Base-by-base conservation (phyloP, 2,329 filamentous ascomycete species). In the Aureobasidium subglaciale region DNA sequence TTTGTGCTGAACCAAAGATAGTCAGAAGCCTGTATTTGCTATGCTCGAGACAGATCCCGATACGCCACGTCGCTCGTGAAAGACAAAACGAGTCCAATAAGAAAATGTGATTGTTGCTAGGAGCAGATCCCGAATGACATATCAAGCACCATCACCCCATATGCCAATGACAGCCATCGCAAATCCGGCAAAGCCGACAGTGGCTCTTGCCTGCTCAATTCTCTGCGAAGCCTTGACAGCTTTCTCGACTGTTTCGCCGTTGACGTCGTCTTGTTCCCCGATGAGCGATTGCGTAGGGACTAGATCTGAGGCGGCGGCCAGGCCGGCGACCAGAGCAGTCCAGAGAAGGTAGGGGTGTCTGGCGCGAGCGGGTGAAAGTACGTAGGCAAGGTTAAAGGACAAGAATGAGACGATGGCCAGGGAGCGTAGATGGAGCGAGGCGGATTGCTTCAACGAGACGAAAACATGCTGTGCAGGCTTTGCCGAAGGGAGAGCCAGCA, bases 321-420 rank as follows among this genome's bases (percentile, higher is more conserved):
- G 43, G 5, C 37, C 41, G 13, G 57, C 56, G 18, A 49, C 53
- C 24, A 90, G 72, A 2, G 85, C 84, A 13, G 89, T 90, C 83
- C 93, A 96, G 58, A 96, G 72, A 24, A 96, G 83, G 69, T 96
- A 97, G 0, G 92, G 92, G 69, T 97, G 92, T 67, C 87, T 84
- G 63, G 82, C 79, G 56, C 84, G 80, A 24, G 82, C 79, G 0
- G 90, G 87, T 2, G 90, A 92, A 61, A 95, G 75, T 41, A 79
- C 70, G 71, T 86, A 96, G 60, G 90, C 88, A 61, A 92, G 80
- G 63, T 89, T 75, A 65, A 96, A 84, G 27, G 88, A 83, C 52
- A 81, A 75, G 54, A 83, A 81, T 52, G 89, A 84, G 63, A 95
- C 71, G 61, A 82, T 77, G 48, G 86, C 82, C 50, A 95, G 80